Evolutionary conservation across 2,329 filamentous ascomycete genomes (phyloP).

Genomic region (Allantophomopsis lycopodina): DNA sequence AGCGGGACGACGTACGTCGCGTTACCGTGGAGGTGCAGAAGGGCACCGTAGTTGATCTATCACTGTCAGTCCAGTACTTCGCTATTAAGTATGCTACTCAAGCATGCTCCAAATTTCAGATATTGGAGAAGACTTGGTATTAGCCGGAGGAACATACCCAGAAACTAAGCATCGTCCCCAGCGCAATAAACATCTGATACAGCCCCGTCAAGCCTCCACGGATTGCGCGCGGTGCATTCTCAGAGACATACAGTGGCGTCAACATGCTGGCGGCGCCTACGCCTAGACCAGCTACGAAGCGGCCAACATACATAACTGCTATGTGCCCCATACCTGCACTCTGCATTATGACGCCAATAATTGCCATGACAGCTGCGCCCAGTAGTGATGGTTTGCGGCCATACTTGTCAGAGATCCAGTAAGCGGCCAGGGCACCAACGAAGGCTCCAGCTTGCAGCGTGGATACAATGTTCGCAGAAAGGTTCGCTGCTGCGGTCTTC

Average conservation of each 20-base stretch:
- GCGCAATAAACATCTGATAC: conserved; percentile 32
- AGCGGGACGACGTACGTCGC: conserved; percentile 47
- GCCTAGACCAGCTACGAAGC: conserved; percentile 35
- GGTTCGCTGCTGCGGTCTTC: conserved; percentile 25
- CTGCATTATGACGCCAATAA: conserved; percentile 51
- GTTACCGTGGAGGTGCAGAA: conserved; percentile 29
- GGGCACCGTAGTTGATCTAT: conserved; percentile 34
- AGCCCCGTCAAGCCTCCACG: conserved; percentile 34
- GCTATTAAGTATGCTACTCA: no score
- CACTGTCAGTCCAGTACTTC: no score
- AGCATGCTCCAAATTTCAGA: no score
- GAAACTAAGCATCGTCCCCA: conserved; percentile 25
- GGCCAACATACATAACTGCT: conserved; percentile 50
- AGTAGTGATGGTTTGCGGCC: conserved; percentile 29
- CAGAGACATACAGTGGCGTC: conserved; percentile 30
- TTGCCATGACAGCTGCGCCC: conserved; percentile 38
- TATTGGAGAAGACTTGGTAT: no score
- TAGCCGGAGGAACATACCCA: conserved; percentile 17
- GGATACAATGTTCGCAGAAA: conserved; percentile 35
- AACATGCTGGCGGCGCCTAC: conserved; percentile 33
- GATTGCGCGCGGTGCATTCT: conserved; percentile 34
- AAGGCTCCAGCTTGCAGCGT: conserved; percentile 55
- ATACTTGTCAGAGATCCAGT: conserved; percentile 20
- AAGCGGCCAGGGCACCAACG: conserved; percentile 41
- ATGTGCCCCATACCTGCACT: conserved; percentile 45